Evolutionary conservation across 2,329 filamentous ascomycete genomes (phyloP), one percentile per base, ranked within the genome.

Genomic region (Tricladium varicosporioides): DNA sequence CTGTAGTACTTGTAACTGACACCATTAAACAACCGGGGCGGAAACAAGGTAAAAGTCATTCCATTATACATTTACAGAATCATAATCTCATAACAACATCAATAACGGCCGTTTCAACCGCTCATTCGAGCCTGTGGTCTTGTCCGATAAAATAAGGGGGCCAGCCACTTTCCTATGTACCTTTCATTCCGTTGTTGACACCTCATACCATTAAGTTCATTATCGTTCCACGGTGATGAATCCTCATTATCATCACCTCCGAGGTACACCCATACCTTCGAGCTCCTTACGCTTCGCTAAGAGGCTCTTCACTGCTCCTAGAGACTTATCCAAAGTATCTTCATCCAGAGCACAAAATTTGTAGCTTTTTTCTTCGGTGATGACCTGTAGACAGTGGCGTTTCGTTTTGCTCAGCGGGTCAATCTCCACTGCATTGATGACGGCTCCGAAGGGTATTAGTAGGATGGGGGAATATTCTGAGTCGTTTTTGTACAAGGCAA

Each of bases 401-500:
- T 96, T 97, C 65, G 86, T 94, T 68, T 83, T 88, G 67, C 89
- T 93, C 61, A 96, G 77, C 0, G 92, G 88, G 65, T 97, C 91
- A 54, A 96, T 91, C 68, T 97, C 94, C 18, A 97, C 92, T 1
- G 91, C 92, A 65, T 95, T 90, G 66, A 97, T 88, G 53, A 99
- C 86, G 54, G 80, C 85, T 8, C 84, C 78, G 66, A 97, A 84
- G 3, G 89, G 85, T 33, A 97, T 78, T 65, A 99, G 89, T 65
- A 92, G 87, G 60, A 89, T 80, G 0, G 92, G 91, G 11, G 89
- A 87, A 72, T 97, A 97, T 74, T 99, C 94, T 62, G 86, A 80
- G 61, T 95, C 90, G 69, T 95, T 88, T 73, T 97, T 97, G 79
- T 99, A 99, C 22, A 97, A 82, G 14, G 91, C 89, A 32, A 99